Evolutionary conservation across 257 asterid species (phyloP), one percentile per base, ranked within the genome.

Genomic region (Nicotiana knightiana): DNA sequence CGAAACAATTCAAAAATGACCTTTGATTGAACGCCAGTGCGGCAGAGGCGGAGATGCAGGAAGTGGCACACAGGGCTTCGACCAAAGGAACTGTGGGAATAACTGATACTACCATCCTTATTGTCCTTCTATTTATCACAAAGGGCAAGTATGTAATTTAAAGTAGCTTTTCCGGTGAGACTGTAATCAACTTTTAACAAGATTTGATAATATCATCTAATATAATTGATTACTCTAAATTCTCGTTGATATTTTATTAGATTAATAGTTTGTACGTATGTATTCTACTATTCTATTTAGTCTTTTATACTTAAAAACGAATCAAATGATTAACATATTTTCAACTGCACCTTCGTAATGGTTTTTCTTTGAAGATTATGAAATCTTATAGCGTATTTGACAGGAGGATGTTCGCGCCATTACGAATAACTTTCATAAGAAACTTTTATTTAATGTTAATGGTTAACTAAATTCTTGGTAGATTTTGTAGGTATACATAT

Each of bases 141-240:
- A 75, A 75, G 80, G 80, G 80, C 28, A 75, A 75, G 16, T 75
- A 51, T 75, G 80, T 75, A 39, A 75, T 75, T 75, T 4, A 48
- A 16, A 7, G 16, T 48, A 75, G 28, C 9, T 51, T 75, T 75
- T 75, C 46, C 80, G 79, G 51, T 46, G 78, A 12, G 77, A n/a
- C 10, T 68, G 57, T 39, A 39, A 5, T 0, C 3, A 4, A 68
- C 3, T 70, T 21, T 71, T 46, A 0, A 71, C 35, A 13, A 71
- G 7, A 71, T 71, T 71, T 71, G 37, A 71, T 21, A 43, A 8
- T 21, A 3, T 0, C 12, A 71, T 43, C 21, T 43, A 43, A 46
- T 66, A 46, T 7, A n/a, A 51, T 26, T 51, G 39, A 30, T 3
- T 17, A 48, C 28, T 73, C 5, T 0, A 51, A 26, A 26, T 73